Base-by-base conservation (phyloP, 305 asterid species). In the Vinca major region DNA sequence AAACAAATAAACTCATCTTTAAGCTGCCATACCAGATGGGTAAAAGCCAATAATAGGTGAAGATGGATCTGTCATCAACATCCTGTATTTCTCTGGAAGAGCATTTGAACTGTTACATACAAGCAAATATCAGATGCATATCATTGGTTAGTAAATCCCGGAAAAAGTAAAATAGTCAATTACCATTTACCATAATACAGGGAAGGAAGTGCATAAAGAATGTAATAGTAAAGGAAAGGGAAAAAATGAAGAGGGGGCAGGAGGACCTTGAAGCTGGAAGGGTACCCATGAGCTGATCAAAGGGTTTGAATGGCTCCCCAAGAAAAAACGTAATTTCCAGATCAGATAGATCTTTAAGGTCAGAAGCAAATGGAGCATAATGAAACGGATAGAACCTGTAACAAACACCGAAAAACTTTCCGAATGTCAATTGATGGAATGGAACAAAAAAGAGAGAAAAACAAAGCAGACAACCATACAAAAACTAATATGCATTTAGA, bases 301-400 rank as follows among this genome's bases (percentile, higher is more conserved):
- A 86, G 68, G 99, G 99, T 78, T 88, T 93, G 80, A 93, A 93
- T 63, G 97, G 96, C 83, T 83, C 78, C 80, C 97, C 99, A 21
- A 77, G 83, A 76, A 86, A 93, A 86, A 93, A 91, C 1, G 94
- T 89, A 73, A 91, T 91, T 77, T 93, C 96, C 68, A 91, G 72
- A 75, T 93, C 97, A 69, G 79, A 82, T 67, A 93, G 83, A 71
- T 83, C 89, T 80, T 87, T 78, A 74, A 93, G 89, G 78, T 93
- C 99, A 64, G 99, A 93, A 73, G 96, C 99, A 81, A 93, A 93
- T 71, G 99, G 99, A 52, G 99, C 97, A 75, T 93, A 93, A 88
- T 93, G 97, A 80, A 86, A 89, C 19, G 99, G 97, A 78, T 91
- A 93, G 81, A 86, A 93, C 99, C 99, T 93, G 89, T 17, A 72